phyloP scores from a whole-genome alignment of 306 rosid species.

The Glycyrrhiza uralensis region DNA sequence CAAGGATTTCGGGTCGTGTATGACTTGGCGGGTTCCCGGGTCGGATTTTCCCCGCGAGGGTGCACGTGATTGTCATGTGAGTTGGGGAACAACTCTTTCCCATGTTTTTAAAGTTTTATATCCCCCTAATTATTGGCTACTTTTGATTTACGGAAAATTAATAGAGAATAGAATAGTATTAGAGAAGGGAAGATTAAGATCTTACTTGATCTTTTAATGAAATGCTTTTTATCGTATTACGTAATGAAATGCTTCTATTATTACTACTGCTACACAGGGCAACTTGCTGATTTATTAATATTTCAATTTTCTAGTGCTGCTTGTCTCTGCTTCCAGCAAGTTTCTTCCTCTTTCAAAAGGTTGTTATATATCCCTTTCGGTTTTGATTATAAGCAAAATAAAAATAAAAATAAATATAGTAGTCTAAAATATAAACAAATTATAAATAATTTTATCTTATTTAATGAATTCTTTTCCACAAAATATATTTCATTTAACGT shows the following conservation, averaged over 20 bases:
- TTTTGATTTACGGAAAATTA: background rate
- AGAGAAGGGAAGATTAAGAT: background rate
- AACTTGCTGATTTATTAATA: background rate
- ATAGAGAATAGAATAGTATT: background rate
- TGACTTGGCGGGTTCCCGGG: constrained; percentile 64
- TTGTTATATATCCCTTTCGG: too few species aligned
- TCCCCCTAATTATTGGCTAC: background rate
- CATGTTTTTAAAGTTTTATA: background rate
- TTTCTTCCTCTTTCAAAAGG: too few species aligned
- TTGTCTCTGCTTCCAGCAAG: background rate
- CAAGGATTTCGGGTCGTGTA: constrained; percentile 82
- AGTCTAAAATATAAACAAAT: too few species aligned
- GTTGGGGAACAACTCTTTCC: background rate
- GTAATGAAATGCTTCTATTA: background rate
- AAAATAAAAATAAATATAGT: too few species aligned
- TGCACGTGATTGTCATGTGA: constrained; percentile 40
- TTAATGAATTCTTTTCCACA: too few species aligned
- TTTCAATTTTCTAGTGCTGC: background rate
- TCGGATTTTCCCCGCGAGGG: constrained; percentile 78
- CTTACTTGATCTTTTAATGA: background rate
- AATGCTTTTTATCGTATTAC: background rate
- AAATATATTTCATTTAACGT: too few species aligned
- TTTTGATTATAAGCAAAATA: too few species aligned
- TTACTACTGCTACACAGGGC: background rate
- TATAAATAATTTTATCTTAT: too few species aligned